Conservation (phyloP, 2,329 filamentous ascomycete genomes). For the Cladobotryum protrusum region DNA sequence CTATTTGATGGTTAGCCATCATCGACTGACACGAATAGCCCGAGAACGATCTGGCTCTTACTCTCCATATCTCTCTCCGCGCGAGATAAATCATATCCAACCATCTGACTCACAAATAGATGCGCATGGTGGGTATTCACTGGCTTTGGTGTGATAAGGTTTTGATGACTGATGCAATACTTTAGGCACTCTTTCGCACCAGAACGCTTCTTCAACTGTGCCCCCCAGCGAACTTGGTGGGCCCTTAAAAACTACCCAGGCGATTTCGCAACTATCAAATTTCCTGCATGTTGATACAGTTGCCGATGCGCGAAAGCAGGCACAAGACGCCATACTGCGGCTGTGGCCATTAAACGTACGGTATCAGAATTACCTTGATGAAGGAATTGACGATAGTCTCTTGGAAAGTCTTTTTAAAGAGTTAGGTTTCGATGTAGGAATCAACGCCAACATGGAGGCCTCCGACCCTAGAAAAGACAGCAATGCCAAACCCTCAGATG, state of each 20-base stretch:
- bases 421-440: slow-evolving; percentile 50
- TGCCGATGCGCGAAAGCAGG: slow-evolving; percentile 47
- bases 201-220: neutral
- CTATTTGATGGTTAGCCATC: neutral
- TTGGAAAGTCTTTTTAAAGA: slow-evolving; percentile 62
- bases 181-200: neutral
- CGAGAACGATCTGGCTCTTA: slow-evolving; percentile 47
- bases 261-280: no score
- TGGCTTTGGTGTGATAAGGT: no score
- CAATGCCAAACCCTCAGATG: neutral
- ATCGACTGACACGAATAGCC: neutral
- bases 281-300: slow-evolving; percentile 11
- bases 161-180: neutral
- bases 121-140: neutral
- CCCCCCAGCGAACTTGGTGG: neutral
- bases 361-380: slow-evolving; percentile 65
- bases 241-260: neutral
- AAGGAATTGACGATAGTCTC: slow-evolving; percentile 61
- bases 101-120: neutral
- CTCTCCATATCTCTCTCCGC: slow-evolving; percentile 45
- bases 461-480: neutral
- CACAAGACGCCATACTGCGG: slow-evolving; percentile 60
- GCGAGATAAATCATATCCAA: slow-evolving; percentile 32
- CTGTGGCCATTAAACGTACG: slow-evolving; percentile 62
- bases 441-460: neutral